phyloP scores from a whole-genome alignment of 106 monocot species.

The Dioscorea alata region DNA sequence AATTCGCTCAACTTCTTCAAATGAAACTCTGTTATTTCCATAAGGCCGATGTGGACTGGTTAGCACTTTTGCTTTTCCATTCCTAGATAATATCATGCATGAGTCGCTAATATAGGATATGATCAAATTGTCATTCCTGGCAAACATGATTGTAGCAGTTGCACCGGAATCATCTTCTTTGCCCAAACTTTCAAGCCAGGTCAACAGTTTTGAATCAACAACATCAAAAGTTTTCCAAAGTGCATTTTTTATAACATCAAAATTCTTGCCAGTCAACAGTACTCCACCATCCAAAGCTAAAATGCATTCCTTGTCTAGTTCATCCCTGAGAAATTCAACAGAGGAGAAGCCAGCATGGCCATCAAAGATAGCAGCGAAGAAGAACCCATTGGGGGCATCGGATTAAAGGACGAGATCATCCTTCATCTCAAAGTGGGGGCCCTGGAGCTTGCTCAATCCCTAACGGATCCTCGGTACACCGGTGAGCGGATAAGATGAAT shows the following conservation, averaged over 20 bases:
- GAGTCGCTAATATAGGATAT: constrained; percentile 96
- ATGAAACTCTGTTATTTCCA: constrained; percentile 84
- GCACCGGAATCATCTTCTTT: constrained; percentile 83
- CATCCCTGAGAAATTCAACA: constrained; percentile 91
- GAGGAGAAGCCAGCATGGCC: constrained; percentile 94
- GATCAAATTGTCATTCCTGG: constrained; percentile 59
- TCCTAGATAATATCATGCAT: constrained; percentile 76
- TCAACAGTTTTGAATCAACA: constrained; percentile 63
- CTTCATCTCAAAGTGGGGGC: constrained; percentile 87
- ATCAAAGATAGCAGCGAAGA: constrained; percentile 89
- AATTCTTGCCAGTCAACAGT: constrained; percentile 59
- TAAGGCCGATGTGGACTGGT: constrained; percentile 87
- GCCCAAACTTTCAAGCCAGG: constrained; percentile 58
- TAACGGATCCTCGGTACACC: constrained; percentile 58
- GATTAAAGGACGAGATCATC: constrained; percentile 74
- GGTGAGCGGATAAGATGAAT: constrained; percentile 24
- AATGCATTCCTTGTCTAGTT: constrained; percentile 74
- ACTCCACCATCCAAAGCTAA: constrained; percentile 62
- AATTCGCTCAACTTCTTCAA: constrained; percentile 81
- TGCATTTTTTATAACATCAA: constrained; percentile 49
- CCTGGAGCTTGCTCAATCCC: constrained; percentile 77
- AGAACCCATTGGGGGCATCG: constrained; percentile 57
- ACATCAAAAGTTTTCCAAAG: constrained; percentile 57
- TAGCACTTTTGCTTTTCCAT: constrained; percentile 70
- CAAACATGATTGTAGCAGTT: constrained; percentile 77